Evolutionary conservation across 192 early-diverging fungal genomes (phyloP).

Genomic region (Coemansia sp.): DNA sequence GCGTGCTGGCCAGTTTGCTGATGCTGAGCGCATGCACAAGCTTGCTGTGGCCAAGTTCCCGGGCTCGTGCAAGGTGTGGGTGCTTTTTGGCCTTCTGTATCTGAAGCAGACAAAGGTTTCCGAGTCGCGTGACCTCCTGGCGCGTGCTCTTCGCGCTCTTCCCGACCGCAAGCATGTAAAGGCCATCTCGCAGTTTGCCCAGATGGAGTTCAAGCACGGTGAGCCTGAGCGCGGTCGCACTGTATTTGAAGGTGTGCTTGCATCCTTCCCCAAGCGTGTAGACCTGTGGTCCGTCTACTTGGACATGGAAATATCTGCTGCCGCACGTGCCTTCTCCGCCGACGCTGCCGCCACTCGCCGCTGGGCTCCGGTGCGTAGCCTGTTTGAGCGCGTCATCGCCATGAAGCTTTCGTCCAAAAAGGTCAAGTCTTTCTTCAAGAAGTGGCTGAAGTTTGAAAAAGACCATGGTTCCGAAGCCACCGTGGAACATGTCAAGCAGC

Average conservation of each 20-base stretch:
- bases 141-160: constrained; percentile 75
- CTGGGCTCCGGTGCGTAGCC: constrained; percentile 54
- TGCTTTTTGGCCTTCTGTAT: constrained; percentile 76
- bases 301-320: constrained; percentile 89
- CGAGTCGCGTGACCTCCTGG: constrained; percentile 78
- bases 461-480: constrained; percentile 73
- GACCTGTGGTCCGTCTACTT: constrained; percentile 97
- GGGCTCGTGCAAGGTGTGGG: constrained; percentile 90
- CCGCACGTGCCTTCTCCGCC: constrained; percentile 21
- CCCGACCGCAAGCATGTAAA: constrained; percentile 96
- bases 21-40: constrained; percentile 69
- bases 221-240: constrained; percentile 97
- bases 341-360: constrained; percentile 17
- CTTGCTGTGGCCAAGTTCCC: constrained; percentile 83
- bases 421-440: constrained; percentile 99
- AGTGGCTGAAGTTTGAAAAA: constrained; percentile 96
- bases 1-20: constrained; percentile 69
- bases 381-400: constrained; percentile 89
- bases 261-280: constrained; percentile 86
- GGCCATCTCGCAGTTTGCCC: constrained; percentile 90
- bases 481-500: constrained; percentile 84
- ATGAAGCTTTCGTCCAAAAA: constrained; percentile 94
- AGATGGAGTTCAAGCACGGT: constrained; percentile 96
- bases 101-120: constrained; percentile 66
- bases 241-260: constrained; percentile 93